Percentiles rank a stretch among this genome's conserved stretches.
phyloP scores from a whole-genome alignment of 768 basidiomycete species.

The Erythrobasidium yunnanense region DNA sequence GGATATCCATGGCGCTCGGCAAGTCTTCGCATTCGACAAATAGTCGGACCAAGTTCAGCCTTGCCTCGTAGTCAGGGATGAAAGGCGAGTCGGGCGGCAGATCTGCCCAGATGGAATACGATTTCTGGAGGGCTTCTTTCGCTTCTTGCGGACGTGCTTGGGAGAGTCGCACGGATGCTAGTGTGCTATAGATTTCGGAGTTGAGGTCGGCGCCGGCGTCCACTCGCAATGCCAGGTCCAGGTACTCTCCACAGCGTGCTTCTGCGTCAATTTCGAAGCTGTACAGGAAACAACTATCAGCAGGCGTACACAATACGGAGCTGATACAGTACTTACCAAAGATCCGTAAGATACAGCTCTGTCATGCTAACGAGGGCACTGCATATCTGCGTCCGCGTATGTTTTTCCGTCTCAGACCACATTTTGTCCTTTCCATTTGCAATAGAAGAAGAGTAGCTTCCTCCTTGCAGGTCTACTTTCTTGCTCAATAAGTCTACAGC shows the following conservation, averaged over 20 bases:
- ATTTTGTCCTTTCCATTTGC: slow-evolving; percentile 33
- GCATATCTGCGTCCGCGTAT: slow-evolving; percentile 33
- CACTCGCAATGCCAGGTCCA: slow-evolving; percentile 32
- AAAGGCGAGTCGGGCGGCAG: background rate
- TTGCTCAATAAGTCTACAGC: slow-evolving; percentile 34
- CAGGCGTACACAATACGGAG: background rate
- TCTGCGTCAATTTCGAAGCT: slow-evolving; percentile 37
- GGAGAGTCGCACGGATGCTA: slow-evolving; percentile 31
- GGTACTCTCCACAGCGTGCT: slow-evolving; percentile 34
- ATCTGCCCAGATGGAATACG: slow-evolving; percentile 28
- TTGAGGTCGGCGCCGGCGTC: slow-evolving; percentile 32
- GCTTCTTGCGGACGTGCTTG: slow-evolving; percentile 32
- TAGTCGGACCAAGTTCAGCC: slow-evolving; percentile 15
- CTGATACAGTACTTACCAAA: slow-evolving; percentile 32
- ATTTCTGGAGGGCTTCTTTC: slow-evolving; percentile 30
- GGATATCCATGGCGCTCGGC: slow-evolving; percentile 33
- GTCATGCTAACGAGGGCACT: slow-evolving; percentile 38
- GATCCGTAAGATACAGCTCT: slow-evolving; percentile 38
- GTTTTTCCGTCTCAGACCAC: slow-evolving; percentile 32
- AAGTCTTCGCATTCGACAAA: slow-evolving; percentile 25
- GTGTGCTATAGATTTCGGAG: slow-evolving; percentile 36
- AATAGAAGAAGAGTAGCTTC: background rate
- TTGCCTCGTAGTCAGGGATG: slow-evolving; percentile 18
- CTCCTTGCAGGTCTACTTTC: slow-evolving; percentile 17
- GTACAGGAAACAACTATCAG: background rate